phyloP scores from a whole-genome alignment of 2,329 filamentous ascomycete genomes.

The Phaeosphaeria sp. region DNA sequence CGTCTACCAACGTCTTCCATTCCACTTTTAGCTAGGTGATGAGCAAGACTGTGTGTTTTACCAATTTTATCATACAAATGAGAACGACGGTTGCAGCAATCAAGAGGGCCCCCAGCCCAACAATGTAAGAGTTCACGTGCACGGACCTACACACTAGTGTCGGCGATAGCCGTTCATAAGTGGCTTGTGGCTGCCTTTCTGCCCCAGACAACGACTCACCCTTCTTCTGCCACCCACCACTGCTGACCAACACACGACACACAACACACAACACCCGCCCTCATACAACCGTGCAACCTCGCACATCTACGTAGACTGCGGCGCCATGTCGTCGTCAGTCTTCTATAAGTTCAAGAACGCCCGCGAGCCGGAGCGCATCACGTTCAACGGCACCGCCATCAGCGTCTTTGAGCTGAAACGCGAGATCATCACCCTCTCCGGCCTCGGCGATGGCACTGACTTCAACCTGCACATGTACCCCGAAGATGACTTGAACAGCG shows the following conservation, averaged over 20 bases:
- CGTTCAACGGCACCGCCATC: constrained; percentile 96
- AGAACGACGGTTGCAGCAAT: neutral
- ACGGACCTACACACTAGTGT: neutral
- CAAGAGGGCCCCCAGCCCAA: neutral
- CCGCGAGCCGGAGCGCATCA: constrained; percentile 91
- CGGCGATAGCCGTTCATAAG: neutral
- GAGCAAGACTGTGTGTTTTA: neutral
- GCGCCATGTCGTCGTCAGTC: constrained; percentile 86
- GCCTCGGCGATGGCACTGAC: constrained; percentile 92
- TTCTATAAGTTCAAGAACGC: constrained; percentile 99
- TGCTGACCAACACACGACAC: neutral
- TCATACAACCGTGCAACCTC: neutral
- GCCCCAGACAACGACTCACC: neutral
- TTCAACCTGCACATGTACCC: constrained; percentile 95
- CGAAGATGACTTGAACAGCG: constrained; percentile 83
- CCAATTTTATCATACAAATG: neutral
- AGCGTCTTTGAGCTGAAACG: constrained; percentile 98
- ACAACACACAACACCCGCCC: neutral
- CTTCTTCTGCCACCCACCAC: neutral
- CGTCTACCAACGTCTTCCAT: neutral
- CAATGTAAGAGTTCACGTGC: neutral
- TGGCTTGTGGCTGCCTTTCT: neutral
- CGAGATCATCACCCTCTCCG: constrained; percentile 95
- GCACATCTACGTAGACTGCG: neutral
- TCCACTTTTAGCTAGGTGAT: neutral